Base-by-base conservation (phyloP, 1,139 yeast species). In the Casaregolazyma suthepensis region DNA sequence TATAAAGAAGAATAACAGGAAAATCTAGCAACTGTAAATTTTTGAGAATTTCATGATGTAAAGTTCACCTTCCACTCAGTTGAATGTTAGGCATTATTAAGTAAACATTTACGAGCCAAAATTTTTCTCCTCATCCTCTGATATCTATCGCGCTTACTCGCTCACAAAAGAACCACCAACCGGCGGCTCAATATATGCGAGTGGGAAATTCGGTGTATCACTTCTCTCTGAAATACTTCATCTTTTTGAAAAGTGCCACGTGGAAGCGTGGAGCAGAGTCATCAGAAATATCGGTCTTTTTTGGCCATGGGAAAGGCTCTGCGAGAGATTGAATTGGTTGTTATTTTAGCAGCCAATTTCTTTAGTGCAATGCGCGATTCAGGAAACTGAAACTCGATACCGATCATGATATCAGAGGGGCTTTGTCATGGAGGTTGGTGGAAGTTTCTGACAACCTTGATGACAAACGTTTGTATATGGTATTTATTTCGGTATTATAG, bases 201-300 rank as follows among this genome's bases (percentile, higher is more conserved):
- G 65, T 62, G 65, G 65, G 65, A 62, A 62, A 62, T 62, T 62
- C 65, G 65, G 65, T 62, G 65, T 56, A 59, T 53, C 63, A 53
- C 65, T 56, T 62, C 63, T 58, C 61, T 55, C 64, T 51, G 54
- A 46, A 53, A 54, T 44, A 53, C 50, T 48, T 4, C 26, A 43
- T 52, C 55, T 61, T 59, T 59, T 53, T 59, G 59, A 56, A 59
- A 58, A 57, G 61, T 56, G 53, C 59, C 44, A 53, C 59, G 64
- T 58, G 65, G 63, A 62, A 61, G 57, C 63, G 61, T 53, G 57
- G 59, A 53, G 63, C 64, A 56, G 62, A 53, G 61, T 59, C 62
- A 62, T 62, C 65, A 62, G 65, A 60, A 60, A 62, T 54, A 50
- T 44, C 26, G 46, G 45, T 20, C 44, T 15, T 35, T 18, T 43